These are phyloP conservation scores for Nannizziopsis barbatae DNA, from an alignment of 2,329 filamentous ascomycete species.

Conservation along the genomic window DNA sequence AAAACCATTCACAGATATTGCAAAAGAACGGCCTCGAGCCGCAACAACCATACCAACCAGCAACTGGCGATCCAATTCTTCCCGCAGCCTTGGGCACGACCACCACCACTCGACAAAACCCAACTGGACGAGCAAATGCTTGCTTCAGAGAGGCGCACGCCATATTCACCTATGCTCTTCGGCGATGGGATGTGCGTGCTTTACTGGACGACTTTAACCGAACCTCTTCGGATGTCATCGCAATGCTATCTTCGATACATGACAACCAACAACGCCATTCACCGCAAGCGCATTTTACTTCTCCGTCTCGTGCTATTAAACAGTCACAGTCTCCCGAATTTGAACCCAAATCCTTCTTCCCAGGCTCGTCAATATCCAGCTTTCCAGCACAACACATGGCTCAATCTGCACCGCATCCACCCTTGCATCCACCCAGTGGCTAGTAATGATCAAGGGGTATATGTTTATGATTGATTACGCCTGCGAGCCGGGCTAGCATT, in stretches of 20 bases:
- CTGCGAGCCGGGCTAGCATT: too few relatives aligned
- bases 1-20: constrained; percentile 14
- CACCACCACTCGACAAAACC: constrained; percentile 24
- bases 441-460: too few relatives aligned
- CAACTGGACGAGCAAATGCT: constrained; percentile 24
- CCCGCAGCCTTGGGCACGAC: constrained; percentile 20
- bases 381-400: too few relatives aligned
- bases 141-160: constrained; percentile 25
- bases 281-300: not conserved
- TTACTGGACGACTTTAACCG: constrained; percentile 27
- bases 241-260: constrained; percentile 17
- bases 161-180: constrained; percentile 25
- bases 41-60: constrained; percentile 15
- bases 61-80: constrained; percentile 6
- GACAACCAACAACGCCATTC: constrained; percentile 1
- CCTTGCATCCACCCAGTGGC: too few relatives aligned
- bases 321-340: not conserved
- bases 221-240: constrained; percentile 21
- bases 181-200: constrained; percentile 26
- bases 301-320: not conserved
- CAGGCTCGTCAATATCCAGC: too few relatives aligned
- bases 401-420: too few relatives aligned
- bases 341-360: not conserved
- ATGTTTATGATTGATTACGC: too few relatives aligned
- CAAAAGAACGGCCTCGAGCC: not conserved